A percentile compares a stretch with the other conserved stretches of the same genome.
Evolutionary conservation across 1,139 yeast genomes (phyloP).

Genomic region (Blastobotrys serpentis): DNA sequence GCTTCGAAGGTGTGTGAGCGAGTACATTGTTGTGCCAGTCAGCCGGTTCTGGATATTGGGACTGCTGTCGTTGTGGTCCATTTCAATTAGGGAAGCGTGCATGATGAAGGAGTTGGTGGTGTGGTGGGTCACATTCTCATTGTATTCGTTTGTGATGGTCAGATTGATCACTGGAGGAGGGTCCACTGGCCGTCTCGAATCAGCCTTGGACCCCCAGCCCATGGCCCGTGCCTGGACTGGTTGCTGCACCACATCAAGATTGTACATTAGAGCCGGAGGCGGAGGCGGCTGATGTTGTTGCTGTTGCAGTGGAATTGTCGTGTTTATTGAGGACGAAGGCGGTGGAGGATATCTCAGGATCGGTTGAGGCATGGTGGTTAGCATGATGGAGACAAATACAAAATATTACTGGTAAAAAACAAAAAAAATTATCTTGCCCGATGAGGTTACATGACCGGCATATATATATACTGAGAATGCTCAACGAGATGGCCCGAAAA

Average conservation of each 20-base stretch:
- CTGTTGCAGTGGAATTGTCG: conserved; percentile 1
- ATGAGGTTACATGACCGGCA: no score
- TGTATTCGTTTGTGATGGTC: conserved; percentile 23
- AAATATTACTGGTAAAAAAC: not conserved
- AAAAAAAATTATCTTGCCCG: no score
- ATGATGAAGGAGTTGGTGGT: conserved; percentile 31
- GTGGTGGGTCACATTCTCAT: conserved; percentile 28
- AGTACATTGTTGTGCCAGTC: conserved; percentile 32
- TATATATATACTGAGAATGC: not conserved
- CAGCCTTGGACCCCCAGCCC: conserved; percentile 38
- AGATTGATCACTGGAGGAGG: conserved; percentile 37
- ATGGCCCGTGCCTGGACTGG: conserved; percentile 37
- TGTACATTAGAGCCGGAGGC: conserved; percentile 37
- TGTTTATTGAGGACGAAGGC: not conserved
- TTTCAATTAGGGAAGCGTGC: conserved; percentile 33
- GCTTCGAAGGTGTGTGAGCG: conserved; percentile 30
- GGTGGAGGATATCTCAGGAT: conserved; percentile 6
- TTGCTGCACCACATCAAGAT: conserved; percentile 32
- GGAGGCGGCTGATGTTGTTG: conserved; percentile 15
- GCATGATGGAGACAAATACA: not conserved
- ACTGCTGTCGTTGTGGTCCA: conserved; percentile 8
- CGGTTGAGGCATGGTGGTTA: conserved; percentile 2
- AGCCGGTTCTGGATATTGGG: conserved; percentile 20
- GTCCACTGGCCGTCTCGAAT: conserved; percentile 38
- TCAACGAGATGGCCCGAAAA: not conserved